These are phyloP conservation scores for Poterioochromonas sp. DNA, from an alignment of 352 stramenopile genomes.

Conservation along the genomic window DNA sequence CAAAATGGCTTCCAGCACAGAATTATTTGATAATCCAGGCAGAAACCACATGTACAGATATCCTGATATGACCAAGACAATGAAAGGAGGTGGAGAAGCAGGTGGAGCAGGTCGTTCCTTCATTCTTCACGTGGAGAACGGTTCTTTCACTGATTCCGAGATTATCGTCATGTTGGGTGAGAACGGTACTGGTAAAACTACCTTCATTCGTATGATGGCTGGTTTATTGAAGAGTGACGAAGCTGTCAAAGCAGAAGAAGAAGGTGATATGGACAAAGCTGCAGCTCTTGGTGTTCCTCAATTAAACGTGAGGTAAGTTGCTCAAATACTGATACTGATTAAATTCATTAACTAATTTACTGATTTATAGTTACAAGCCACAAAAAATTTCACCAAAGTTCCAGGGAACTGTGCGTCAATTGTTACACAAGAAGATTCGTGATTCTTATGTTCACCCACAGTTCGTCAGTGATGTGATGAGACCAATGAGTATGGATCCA, in stretches of 20 bases:
- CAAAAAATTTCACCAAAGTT: constrained; percentile 95
- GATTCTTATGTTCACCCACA: constrained; percentile 94
- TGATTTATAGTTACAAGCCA: constrained; percentile 88
- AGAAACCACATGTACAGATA: constrained; percentile 78
- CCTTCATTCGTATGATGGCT: constrained; percentile 98
- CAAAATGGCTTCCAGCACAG: constrained; percentile 65
- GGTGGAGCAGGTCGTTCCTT: constrained; percentile 55
- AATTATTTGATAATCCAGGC: background rate
- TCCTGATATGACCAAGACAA: constrained; percentile 96
- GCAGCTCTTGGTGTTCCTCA: constrained; percentile 60
- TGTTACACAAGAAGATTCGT: constrained; percentile 94
- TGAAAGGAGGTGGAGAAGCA: constrained; percentile 50
- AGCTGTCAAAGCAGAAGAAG: constrained; percentile 64
- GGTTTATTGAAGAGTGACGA: constrained; percentile 96
- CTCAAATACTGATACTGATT: background rate
- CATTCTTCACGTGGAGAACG: constrained; percentile 81
- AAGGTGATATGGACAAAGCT: constrained; percentile 58
- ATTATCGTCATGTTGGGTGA: constrained; percentile 89
- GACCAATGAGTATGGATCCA: constrained; percentile 87
- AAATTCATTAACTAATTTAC: constrained; percentile 24
- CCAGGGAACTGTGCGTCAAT: constrained; percentile 86
- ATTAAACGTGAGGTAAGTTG: constrained; percentile 57
- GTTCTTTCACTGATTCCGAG: constrained; percentile 74
- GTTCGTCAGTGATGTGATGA: constrained; percentile 98
- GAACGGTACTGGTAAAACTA: constrained; percentile 99